These are phyloP conservation scores for Sclerotinia subarctica DNA, from an alignment of 2,329 filamentous ascomycete genomes.

Conservation along the genomic window DNA sequence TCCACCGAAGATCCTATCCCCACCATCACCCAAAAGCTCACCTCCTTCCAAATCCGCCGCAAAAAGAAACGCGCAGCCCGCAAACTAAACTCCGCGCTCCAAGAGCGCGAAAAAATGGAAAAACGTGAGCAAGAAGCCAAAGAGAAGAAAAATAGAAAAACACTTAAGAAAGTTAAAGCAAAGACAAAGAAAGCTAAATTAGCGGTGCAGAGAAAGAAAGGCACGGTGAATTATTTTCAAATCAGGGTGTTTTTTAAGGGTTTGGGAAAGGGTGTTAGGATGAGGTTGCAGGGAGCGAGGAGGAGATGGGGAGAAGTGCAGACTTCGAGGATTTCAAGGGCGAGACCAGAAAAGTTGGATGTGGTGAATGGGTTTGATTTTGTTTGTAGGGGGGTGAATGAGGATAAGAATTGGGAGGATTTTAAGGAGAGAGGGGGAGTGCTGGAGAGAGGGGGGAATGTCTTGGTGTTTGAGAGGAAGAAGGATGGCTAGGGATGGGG, in stretches of 20 bases:
- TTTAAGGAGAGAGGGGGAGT: not conserved
- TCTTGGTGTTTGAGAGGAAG: not conserved
- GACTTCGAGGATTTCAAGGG: not conserved
- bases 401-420: not conserved
- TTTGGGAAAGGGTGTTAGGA: not conserved
- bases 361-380: not conserved
- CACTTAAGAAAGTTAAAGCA: not conserved
- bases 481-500: not conserved
- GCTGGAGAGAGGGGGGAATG: not conserved
- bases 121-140: not conserved
- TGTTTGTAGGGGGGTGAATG: slow-evolving; percentile 5
- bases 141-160: not conserved
- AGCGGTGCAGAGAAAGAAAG: not conserved
- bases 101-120: not conserved
- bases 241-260: not conserved
- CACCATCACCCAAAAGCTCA: not conserved
- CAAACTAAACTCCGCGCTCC: not conserved
- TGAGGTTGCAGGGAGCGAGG: not conserved
- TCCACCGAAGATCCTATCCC: not conserved
- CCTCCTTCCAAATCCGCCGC: not conserved
- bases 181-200: not conserved
- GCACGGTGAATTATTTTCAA: not conserved
- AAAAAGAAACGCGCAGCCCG: not conserved
- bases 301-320: not conserved
- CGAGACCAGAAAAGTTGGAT: no score